A percentile compares a stretch with the other conserved stretches of the same genome.
Evolutionary conservation across 1,284 basidiomycete genomes (phyloP).

Genomic region (Sporisorium exsertum): DNA sequence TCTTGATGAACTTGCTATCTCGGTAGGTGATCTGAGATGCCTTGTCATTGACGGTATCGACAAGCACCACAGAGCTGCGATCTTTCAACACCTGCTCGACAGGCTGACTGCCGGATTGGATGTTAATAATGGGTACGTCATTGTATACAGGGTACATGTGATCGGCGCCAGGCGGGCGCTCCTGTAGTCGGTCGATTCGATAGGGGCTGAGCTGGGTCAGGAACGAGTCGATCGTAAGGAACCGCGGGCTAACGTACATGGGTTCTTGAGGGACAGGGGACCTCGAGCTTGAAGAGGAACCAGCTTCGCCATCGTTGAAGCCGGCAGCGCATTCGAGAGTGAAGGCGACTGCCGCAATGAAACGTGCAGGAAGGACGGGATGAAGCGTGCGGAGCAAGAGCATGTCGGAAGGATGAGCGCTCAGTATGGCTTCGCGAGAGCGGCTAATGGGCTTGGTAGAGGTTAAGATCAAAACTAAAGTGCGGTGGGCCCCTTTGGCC

Average conservation of each 20-base stretch:
- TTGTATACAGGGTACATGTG: neutral
- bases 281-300: neutral
- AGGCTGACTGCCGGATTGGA: neutral
- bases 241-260: neutral
- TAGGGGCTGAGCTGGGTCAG: neutral
- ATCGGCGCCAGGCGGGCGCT: neutral
- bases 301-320: neutral
- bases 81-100: conserved; percentile 15
- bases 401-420: neutral
- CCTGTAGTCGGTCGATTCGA: neutral
- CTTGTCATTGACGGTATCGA: neutral
- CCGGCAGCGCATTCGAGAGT: neutral
- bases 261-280: neutral
- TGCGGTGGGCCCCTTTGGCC: neutral
- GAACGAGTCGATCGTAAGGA: neutral
- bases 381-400: neutral
- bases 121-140: neutral
- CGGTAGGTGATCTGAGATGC: neutral
- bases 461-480: neutral
- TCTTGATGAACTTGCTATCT: neutral
- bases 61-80: neutral
- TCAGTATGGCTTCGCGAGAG: neutral
- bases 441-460: neutral
- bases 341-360: neutral
- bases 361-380: neutral